Conservation (phyloP, 2,329 filamentous ascomycete genomes). For the Stagonosporopsis vannaccii region DNA sequence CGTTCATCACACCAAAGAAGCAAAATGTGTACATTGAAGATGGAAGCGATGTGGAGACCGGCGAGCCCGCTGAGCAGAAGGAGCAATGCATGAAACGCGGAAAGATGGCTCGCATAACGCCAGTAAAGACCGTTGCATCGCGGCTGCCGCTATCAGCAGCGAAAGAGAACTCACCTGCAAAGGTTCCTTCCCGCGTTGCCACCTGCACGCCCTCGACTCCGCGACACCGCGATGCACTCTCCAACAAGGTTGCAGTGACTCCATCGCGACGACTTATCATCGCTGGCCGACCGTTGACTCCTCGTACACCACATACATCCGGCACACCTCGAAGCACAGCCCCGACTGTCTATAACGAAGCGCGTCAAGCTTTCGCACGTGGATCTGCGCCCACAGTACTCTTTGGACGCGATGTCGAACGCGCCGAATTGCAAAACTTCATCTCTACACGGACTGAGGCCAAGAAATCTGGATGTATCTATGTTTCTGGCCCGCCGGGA, state of each 20-base stretch:
- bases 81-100: slow-evolving; percentile 47
- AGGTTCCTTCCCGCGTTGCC: slow-evolving; percentile 57
- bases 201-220: slow-evolving; percentile 70
- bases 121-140: slow-evolving; percentile 55
- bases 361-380: slow-evolving; percentile 84
- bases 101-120: slow-evolving; percentile 46
- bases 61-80: slow-evolving; percentile 44
- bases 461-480: slow-evolving; percentile 79
- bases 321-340: slow-evolving; percentile 69
- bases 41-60: slow-evolving; percentile 54
- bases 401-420: slow-evolving; percentile 77
- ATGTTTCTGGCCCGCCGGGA: slow-evolving; percentile 93
- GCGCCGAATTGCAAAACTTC: slow-evolving; percentile 71
- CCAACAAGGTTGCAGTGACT: slow-evolving; percentile 73
- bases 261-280: slow-evolving; percentile 85
- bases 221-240: slow-evolving; percentile 79
- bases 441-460: slow-evolving; percentile 68
- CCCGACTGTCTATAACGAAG: slow-evolving; percentile 84
- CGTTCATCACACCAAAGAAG: slow-evolving; percentile 54
- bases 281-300: slow-evolving; percentile 75
- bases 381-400: slow-evolving; percentile 77
- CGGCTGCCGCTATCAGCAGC: slow-evolving; percentile 55
- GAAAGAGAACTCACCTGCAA: slow-evolving; percentile 57
- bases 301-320: slow-evolving; percentile 79
- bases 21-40: slow-evolving; percentile 48